Evolutionary conservation across 2,329 filamentous ascomycete genomes (phyloP), one percentile per base, ranked within the genome.

Genomic region (Macrophomina tecta): DNA sequence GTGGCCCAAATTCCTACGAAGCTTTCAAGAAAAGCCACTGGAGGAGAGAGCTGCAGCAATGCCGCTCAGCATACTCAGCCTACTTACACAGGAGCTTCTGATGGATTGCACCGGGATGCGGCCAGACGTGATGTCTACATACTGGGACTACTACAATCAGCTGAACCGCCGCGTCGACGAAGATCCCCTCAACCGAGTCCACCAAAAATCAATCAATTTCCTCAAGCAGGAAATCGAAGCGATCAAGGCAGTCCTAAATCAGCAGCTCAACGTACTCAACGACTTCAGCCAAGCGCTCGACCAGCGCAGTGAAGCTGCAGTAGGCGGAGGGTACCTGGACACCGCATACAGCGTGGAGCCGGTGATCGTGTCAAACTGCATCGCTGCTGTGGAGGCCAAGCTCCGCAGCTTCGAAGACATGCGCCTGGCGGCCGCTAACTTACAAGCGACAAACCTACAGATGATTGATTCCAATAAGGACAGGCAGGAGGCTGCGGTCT

Each of bases 401-500:
- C 18, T 62, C 30, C 30, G 32, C 42, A 48, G 58, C 58, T 62
- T 49, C 42, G 58, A 48, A n/a, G 58, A 48, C 42, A 62, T 62
- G 58, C 58, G 58, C 28, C 45, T 36, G 16, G 18, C n/a, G 2
- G 58, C 58, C 4, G 58, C n/a, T 30, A 36, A 48, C 11, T 42
- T 62, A n/a, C 45, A 48, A 2, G 8, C 32, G 1, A 48, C 58
- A 8, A 49, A 48, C n/a, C 58, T 62, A 9, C 30, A 49, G 9
- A 48, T 38, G 58, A 62, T 62, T 45, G 58, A 62, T 32, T 62
- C 42, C 5, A 62, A 62, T 32, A 53, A 53, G 3, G 61, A 64
- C 38, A 81, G 84, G 7, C 82, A 89, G 76, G 83, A 79, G 3
- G 84, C 84, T 65, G 79, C 79, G 0, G 80, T 81, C 36, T 68